A percentile compares a stretch with the other conserved stretches of the same genome.
phyloP scores from a whole-genome alignment of 768 basidiomycete species.

The Suillus paluster region DNA sequence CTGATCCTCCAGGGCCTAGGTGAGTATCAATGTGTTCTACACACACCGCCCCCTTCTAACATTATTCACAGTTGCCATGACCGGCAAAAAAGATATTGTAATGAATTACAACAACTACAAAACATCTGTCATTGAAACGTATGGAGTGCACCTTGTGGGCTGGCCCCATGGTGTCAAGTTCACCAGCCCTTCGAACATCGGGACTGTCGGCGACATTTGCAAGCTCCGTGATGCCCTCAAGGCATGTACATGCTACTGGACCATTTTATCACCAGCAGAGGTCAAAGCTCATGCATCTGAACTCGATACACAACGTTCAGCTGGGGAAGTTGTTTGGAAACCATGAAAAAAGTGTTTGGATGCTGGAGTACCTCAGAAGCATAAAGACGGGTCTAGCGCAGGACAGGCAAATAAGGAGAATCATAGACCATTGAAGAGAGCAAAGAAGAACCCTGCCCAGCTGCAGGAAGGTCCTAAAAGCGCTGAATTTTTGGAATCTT shows the following conservation, averaged over 20 bases:
- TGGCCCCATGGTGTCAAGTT: slow-evolving; percentile 18
- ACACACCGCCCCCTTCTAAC: neutral
- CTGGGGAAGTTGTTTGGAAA: neutral
- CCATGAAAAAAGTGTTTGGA: neutral
- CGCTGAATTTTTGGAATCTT: too few relatives aligned
- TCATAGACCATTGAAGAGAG: too few relatives aligned
- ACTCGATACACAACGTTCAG: neutral
- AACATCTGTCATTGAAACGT: slow-evolving; percentile 12
- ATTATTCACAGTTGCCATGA: slow-evolving; percentile 6
- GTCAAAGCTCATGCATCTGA: neutral
- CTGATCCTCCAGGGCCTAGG: slow-evolving; percentile 13
- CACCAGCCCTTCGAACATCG: slow-evolving; percentile 10
- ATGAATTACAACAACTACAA: slow-evolving; percentile 25
- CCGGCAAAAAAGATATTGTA: neutral
- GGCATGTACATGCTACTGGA: slow-evolving; percentile 9
- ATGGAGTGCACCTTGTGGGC: slow-evolving; percentile 17
- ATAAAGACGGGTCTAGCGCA: too few relatives aligned
- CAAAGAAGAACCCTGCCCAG: too few relatives aligned
- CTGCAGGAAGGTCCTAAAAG: too few relatives aligned
- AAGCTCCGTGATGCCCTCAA: slow-evolving; percentile 10
- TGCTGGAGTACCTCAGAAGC: too few relatives aligned
- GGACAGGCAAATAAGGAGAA: too few relatives aligned
- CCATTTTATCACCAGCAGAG: neutral
- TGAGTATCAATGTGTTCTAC: slow-evolving; percentile 9
- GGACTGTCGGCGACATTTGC: slow-evolving; percentile 5